Base-by-base conservation (phyloP, 371 early-diverging fungal species). In the Vairimorpha necatrix region DNA sequence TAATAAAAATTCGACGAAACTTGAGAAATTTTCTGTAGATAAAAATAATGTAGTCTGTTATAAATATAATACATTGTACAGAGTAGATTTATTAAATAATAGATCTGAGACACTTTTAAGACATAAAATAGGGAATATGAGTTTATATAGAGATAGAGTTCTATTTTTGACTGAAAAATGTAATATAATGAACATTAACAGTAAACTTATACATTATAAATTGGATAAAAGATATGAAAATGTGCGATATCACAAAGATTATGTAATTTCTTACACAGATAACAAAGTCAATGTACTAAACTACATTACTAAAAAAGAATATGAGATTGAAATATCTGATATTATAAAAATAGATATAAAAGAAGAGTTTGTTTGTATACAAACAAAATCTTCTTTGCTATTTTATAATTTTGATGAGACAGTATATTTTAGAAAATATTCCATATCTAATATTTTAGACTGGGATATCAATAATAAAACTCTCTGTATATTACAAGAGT, bases 321-420 rank as follows among this genome's bases (percentile, higher is more conserved):
- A 50, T 50, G n/a, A 50, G 4, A 11, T 50, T n/a, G 4, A 50
- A n/a, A 4, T 50, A 11, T 4, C 4, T 24, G 56, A 42, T 30
- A 58, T 69, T 24, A 39, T 32, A 2, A 34, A 54, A 2, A 58
- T 69, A 4, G 58, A 38, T 11, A 42, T 69, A 13, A n/a, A 58
- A n/a, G 70, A 69, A 26, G 50, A 26, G 36, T 69, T 69, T 54
- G 34, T 58, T 50, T 22, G 54, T 32, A 54, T 69, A 18, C 22
- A 46, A 2, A 69, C 56, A 14, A 9, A 22, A 9, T 38, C n/a
- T 38, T 28, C 26, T 26, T 38, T 69, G 9, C 13, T 73, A 18
- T 65, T 73, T 22, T 73, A 60, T 32, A 56, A 73, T 26, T 60
- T 47, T 50, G 36, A 38, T 26, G 38, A 60, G 18, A 60, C 62